Conservation (phyloP, 1,284 basidiomycete genomes). For the Amylostereum chailletii region DNA sequence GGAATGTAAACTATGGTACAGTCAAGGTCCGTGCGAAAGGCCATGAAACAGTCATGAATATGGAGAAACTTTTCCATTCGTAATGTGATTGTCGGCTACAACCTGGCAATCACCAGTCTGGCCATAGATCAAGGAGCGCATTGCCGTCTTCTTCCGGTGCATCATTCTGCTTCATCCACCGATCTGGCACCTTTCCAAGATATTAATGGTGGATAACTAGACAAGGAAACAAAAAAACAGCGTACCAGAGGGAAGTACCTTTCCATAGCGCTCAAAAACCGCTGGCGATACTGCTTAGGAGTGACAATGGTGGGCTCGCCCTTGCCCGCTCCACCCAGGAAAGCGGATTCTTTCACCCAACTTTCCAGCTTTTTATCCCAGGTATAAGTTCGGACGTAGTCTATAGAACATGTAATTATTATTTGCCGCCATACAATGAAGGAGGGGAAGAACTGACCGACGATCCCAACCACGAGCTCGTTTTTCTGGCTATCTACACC, state of each 20-base stretch:
- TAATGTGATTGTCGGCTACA: no score
- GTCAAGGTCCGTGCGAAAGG: no score
- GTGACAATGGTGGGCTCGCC: slow-evolving; percentile 93
- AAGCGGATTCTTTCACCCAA: slow-evolving; percentile 93
- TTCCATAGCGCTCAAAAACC: slow-evolving; percentile 90
- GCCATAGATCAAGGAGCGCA: slow-evolving; percentile 39
- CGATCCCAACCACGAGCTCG: slow-evolving; percentile 92
- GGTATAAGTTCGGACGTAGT: slow-evolving; percentile 90
- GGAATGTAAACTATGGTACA: not conserved
- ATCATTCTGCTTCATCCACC: slow-evolving; percentile 82
- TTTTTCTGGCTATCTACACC: slow-evolving; percentile 82
- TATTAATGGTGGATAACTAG: slow-evolving; percentile 7
- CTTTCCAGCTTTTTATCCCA: slow-evolving; percentile 99
- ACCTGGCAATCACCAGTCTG: slow-evolving; percentile 33
- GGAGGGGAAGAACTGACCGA: slow-evolving; percentile 48
- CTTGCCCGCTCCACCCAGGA: slow-evolving; percentile 72
- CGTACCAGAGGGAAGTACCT: slow-evolving; percentile 80
- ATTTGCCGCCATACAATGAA: slow-evolving; percentile 9
- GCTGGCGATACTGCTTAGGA: slow-evolving; percentile 75
- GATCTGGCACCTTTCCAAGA: slow-evolving; percentile 59
- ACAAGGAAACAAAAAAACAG: slow-evolving; percentile 5
- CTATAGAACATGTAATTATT: slow-evolving; percentile 28
- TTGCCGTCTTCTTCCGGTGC: slow-evolving; percentile 65
- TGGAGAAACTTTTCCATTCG: no score
- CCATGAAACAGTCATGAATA: no score